A percentile compares a stretch with the other conserved stretches of the same genome.
phyloP scores from a whole-genome alignment of 768 basidiomycete species.

The Fomitopsis serialis region DNA sequence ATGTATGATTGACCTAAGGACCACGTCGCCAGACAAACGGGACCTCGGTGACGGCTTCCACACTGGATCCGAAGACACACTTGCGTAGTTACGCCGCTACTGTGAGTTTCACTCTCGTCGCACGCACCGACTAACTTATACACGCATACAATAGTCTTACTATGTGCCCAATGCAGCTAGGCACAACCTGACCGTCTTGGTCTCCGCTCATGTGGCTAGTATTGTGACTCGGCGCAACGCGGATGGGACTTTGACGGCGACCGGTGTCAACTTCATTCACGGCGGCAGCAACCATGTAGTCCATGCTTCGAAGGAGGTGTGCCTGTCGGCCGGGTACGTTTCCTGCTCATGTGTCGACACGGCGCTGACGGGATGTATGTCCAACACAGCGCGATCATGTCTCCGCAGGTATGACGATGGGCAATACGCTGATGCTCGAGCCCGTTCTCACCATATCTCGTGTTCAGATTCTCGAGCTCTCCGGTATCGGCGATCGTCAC shows the following conservation, averaged over 20 bases:
- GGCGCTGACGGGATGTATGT: background rate
- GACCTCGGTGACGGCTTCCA: background rate
- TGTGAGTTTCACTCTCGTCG: background rate
- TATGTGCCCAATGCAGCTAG: background rate
- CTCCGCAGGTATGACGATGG: constrained; percentile 1
- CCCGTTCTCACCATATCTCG: too few species aligned
- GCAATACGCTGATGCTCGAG: background rate
- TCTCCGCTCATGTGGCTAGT: background rate
- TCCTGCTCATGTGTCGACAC: background rate
- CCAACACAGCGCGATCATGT: constrained; percentile 6
- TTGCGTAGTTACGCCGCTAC: background rate
- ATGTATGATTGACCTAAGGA: too few species aligned
- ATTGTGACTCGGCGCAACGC: background rate
- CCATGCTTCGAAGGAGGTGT: constrained; percentile 37
- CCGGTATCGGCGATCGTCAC: constrained; percentile 57
- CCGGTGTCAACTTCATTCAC: constrained; percentile 30
- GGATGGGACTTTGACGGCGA: constrained; percentile 20
- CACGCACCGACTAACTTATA: background rate
- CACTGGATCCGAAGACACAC: background rate
- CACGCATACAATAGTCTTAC: background rate
- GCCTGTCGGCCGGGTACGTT: constrained; percentile 31
- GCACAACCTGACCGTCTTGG: background rate
- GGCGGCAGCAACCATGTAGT: constrained; percentile 22
- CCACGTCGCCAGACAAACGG: background rate
- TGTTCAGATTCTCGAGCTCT: constrained; percentile 23